Base-by-base conservation (phyloP, 352 stramenopile genomes). In the Thraustotheca clavata region DNA sequence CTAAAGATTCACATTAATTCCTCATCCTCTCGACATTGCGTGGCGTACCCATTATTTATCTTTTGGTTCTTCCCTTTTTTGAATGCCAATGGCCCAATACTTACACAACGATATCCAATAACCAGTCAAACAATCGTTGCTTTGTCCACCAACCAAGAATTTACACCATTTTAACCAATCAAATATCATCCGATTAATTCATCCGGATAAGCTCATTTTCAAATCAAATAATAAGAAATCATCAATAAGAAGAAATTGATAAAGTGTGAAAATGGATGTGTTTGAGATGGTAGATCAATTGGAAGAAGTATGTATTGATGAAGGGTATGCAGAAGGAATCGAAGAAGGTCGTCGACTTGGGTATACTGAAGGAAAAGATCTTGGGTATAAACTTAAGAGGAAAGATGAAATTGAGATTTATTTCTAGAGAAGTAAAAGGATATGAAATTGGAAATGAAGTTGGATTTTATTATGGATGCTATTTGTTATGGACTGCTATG, bases 401-500 rank as follows among this genome's bases (percentile, higher is more conserved):
- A 36, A 24, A 39, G 49, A 49, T 50, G 69, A 1, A 3, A 26
- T 6, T 24, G 33, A 22, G 16, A 18, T 39, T 33, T 11, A 29
- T 0, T 0, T 36, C 34, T 62, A 91, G 83, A 9, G 60, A 84
- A 29, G 74, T 86, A 60, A 93, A 93, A 69, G 83, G 83, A 35
- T 80, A 76, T 1, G 83, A 93, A 71, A 86, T 93, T 34, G 83
- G 83, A 31, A 82, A 76, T n/a, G 83, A 93, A 61, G 54, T 91
- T 41, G 83, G 83, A 0, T 93, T 93, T 65, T 93, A 93, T 61
- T 76, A 83, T 36, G 83, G 83, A 26, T 92, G 83, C 69, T 86
- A 81, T 67, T 52, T 76, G 9, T 74, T 88, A 39, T 93, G 81
- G 83, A 71, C 66, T 39, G 52, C 76, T 33, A 87, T 89, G 74